Evolutionary conservation across 495 filamentous ascomycete species (phyloP), one percentile per base, ranked within the genome.

Genomic region (Pseudomonodictys pantanalensis): DNA sequence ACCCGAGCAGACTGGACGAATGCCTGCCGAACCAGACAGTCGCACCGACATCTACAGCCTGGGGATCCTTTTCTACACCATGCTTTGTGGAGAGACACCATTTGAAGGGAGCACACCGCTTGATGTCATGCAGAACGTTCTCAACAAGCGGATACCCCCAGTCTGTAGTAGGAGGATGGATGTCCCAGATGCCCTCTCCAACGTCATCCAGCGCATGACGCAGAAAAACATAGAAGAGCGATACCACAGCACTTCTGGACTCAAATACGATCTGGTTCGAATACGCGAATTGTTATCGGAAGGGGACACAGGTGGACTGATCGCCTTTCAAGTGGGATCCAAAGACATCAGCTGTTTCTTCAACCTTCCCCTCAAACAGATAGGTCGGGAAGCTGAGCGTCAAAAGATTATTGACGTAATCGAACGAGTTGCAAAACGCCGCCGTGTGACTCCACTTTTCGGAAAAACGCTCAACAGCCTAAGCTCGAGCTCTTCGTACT

Each of bases 31-130:
- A 66, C 91, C 91, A 0, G 91, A 96, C 73, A 65, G 83, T 53
- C 81, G 91, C 43, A 95, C 91, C 9, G 91, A 95, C 72, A 91
- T 95, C 30, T 96, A 95, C 69, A 89, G 88, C 1, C 77, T 95
- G 1, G 91, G 91, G 11, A 80, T 95, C 51, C 71, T 95, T 4
- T 92, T 95, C 68, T 96, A 88, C 86, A 88, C 79, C 23, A 83
- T 95, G 74, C 76, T 96, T 42, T 86, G 86, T 15, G 88, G 89
- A 23, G 83, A 86, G 64, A 77, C 86, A 3, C 84, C 88, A 0
- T 96, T 92, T 62, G 84, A 84, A 28, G 91, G 90, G 7, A 78
- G 79, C 35, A 86, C 86, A 3, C 88, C 90, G 0, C 81, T 95
- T 57, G 90, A 95, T 66, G 86, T 95, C 28, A 87, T 96, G 43